Evolutionary conservation across 495 filamentous ascomycete genomes (phyloP).

Genomic region (Annulohypoxylon bovei): DNA sequence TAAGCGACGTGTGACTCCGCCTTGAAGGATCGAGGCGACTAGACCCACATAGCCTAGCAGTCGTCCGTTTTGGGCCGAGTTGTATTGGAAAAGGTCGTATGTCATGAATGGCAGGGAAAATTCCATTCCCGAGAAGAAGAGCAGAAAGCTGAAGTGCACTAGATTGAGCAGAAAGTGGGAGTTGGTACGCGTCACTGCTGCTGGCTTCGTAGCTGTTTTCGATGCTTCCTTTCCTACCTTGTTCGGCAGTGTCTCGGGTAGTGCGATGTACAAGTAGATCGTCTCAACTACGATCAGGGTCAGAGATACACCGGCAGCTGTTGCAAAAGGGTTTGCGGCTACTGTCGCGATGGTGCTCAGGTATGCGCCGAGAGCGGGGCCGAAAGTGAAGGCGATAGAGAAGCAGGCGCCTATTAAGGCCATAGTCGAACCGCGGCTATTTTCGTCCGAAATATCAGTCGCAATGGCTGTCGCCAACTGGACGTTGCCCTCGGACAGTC

Average conservation of each 20-base stretch:
- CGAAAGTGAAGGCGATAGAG: conserved; percentile 96
- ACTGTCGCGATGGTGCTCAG: conserved; percentile 78
- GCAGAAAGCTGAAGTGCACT: conserved; percentile 88
- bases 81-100: conserved; percentile 86
- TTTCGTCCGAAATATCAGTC: conserved; percentile 89
- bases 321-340: conserved; percentile 90
- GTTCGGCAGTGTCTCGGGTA: conserved; percentile 87
- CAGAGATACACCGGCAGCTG: conserved; percentile 85
- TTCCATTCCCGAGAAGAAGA: conserved; percentile 98
- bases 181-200: conserved; percentile 69
- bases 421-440: conserved; percentile 87
- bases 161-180: conserved; percentile 83
- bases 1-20: conserved; percentile 80
- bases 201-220: conserved; percentile 33
- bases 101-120: conserved; percentile 97
- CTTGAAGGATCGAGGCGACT: conserved; percentile 90
- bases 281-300: conserved; percentile 86
- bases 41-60: conserved; percentile 93
- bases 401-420: conserved; percentile 96
- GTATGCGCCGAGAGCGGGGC: conserved; percentile 88
- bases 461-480: conserved; percentile 97
- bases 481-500: conserved; percentile 95
- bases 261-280: conserved; percentile 80
- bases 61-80: conserved; percentile 81
- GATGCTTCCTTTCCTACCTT: conserved; percentile 48